Evolutionary conservation across 306 rosid species (phyloP).

Genomic region (Fragaria vesca): DNA sequence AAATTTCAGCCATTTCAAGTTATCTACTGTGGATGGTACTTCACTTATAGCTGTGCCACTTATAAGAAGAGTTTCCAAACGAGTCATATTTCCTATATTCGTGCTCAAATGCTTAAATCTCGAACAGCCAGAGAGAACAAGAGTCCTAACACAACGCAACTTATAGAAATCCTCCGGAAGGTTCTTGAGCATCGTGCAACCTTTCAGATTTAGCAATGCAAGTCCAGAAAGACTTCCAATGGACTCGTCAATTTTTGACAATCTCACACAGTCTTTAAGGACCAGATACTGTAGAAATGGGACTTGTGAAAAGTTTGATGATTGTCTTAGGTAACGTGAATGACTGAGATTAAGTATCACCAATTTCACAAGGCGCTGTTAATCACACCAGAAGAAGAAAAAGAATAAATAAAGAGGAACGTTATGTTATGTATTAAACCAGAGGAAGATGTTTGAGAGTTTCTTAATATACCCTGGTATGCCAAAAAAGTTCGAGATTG

Average conservation of each 20-base stretch:
- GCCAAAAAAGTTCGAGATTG: background rate
- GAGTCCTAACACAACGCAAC: conserved; percentile 30
- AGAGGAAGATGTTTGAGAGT: background rate
- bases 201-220: conserved; percentile 28
- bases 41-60: conserved; percentile 29
- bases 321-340: conserved; percentile 2
- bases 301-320: too few relatives aligned
- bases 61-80: conserved; percentile 28
- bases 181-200: conserved; percentile 13
- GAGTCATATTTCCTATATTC: conserved; percentile 16
- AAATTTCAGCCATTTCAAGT: conserved; percentile 24
- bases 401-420: background rate
- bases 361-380: conserved; percentile 22
- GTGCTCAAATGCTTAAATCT: conserved; percentile 29
- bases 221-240: conserved; percentile 24
- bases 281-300: conserved; percentile 31
- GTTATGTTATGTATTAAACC: too few relatives aligned
- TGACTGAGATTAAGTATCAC: conserved; percentile 41
- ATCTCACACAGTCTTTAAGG: conserved; percentile 24
- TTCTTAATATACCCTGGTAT: background rate
- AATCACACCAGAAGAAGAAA: background rate
- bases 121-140: conserved; percentile 41
- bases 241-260: conserved; percentile 11
- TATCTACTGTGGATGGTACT: conserved; percentile 19
- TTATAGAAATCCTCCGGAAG: conserved; percentile 27